These are phyloP conservation scores for Astrothelium macrocarpum DNA, from an alignment of 495 filamentous ascomycete genomes.

Conservation along the genomic window DNA sequence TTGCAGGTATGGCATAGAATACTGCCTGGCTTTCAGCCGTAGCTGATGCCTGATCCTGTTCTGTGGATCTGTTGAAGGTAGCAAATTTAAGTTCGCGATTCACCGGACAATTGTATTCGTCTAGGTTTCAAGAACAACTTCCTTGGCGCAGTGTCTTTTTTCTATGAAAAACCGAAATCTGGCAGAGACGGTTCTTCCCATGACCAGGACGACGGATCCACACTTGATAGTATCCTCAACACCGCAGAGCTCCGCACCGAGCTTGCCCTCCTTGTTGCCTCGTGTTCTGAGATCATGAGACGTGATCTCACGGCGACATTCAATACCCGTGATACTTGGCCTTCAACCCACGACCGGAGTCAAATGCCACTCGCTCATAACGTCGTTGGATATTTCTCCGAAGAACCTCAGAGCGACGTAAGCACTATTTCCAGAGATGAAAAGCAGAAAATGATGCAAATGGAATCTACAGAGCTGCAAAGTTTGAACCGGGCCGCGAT, in stretches of 20 bases:
- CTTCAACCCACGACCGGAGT: conserved; percentile 11
- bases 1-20: no score
- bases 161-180: not conserved
- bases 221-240: not conserved
- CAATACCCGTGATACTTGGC: conserved; percentile 27
- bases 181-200: not conserved
- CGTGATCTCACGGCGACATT: conserved; percentile 27
- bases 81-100: not conserved
- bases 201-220: not conserved
- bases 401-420: conserved; percentile 22
- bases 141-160: not conserved
- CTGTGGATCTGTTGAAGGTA: no score
- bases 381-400: conserved; percentile 3
- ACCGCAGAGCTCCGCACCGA: conserved; percentile 26
- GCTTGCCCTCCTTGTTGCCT: conserved; percentile 30
- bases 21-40: not conserved
- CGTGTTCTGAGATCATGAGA: conserved; percentile 32
- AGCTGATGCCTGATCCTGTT: not conserved
- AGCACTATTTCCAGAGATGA: conserved; percentile 16
- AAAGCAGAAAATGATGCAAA: conserved; percentile 12
- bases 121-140: not conserved
- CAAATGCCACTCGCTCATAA: not conserved
- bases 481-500: conserved; percentile 38
- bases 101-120: not conserved
- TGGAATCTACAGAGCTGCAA: conserved; percentile 24